A percentile compares a stretch with the other conserved stretches of the same genome.
phyloP scores from a whole-genome alignment of 2,329 filamentous ascomycete species.

The Sporothrix dimorphospora region DNA sequence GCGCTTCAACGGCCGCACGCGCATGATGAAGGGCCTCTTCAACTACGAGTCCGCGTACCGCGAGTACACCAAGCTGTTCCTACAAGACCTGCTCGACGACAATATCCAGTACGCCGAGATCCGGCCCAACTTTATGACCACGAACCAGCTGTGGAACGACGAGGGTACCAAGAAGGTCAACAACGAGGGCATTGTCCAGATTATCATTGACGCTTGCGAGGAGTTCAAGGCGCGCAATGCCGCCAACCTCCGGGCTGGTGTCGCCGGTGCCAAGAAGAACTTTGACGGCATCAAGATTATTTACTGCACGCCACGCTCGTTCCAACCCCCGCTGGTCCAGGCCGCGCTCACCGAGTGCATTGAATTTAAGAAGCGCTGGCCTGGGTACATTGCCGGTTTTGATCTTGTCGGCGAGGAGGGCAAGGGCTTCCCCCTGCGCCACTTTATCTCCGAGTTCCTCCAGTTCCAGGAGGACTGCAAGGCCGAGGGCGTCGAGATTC shows the following conservation, averaged over 20 bases:
- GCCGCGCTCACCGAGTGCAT: slow-evolving; percentile 64
- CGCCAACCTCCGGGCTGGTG: slow-evolving; percentile 14
- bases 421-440: slow-evolving; percentile 60
- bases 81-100: slow-evolving; percentile 65
- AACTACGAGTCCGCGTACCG: slow-evolving; percentile 67
- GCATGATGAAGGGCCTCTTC: slow-evolving; percentile 73
- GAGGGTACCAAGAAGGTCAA: slow-evolving; percentile 57
- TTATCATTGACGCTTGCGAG: slow-evolving; percentile 60
- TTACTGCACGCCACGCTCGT: slow-evolving; percentile 70
- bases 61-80: slow-evolving; percentile 61
- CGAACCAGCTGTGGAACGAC: slow-evolving; percentile 63
- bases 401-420: slow-evolving; percentile 72
- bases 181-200: slow-evolving; percentile 62
- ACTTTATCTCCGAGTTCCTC: slow-evolving; percentile 59
- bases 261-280: slow-evolving; percentile 38
- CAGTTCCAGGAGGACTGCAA: slow-evolving; percentile 59
- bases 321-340: slow-evolving; percentile 52
- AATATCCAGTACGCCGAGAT: slow-evolving; percentile 74
- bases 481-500: slow-evolving; percentile 57
- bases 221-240: slow-evolving; percentile 47
- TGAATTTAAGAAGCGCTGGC: slow-evolving; percentile 59
- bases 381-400: slow-evolving; percentile 67
- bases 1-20: slow-evolving; percentile 69
- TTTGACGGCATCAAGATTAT: slow-evolving; percentile 72
- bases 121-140: slow-evolving; percentile 68